phyloP scores from a whole-genome alignment of 176 grass and related monocot genomes.

The Thalia dealbata region DNA sequence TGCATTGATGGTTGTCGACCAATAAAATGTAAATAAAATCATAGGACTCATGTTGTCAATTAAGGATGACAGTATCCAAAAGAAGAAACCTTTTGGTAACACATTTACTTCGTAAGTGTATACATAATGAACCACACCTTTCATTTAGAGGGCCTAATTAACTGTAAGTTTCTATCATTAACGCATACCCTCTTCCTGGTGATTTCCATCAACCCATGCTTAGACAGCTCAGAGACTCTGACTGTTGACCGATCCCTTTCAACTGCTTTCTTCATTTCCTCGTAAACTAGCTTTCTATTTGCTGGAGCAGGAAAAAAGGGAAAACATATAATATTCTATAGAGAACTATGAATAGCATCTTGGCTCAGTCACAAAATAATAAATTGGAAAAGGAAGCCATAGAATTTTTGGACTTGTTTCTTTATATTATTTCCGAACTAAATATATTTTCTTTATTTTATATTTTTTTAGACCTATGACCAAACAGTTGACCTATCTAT shows the following conservation, averaged over 20 bases:
- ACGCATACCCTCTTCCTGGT: slow-evolving; percentile 84
- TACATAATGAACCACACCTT: not conserved
- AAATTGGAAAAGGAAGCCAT: not conserved
- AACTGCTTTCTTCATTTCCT: slow-evolving; percentile 87
- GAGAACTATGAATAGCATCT: not conserved
- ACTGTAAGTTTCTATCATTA: slow-evolving; percentile 1
- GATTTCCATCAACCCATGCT: slow-evolving; percentile 89
- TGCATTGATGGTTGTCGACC: not conserved
- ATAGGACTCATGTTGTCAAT: too few species aligned
- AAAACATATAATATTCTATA: not conserved
- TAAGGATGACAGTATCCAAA: not conserved
- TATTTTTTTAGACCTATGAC: not conserved
- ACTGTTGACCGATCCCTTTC: slow-evolving; percentile 81
- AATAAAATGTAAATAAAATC: not conserved
- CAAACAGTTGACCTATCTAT: not conserved
- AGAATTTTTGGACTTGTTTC: too few species aligned
- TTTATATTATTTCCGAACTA: too few species aligned
- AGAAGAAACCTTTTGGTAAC: too few species aligned
- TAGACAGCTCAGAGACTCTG: slow-evolving; percentile 77
- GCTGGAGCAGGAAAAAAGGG: slow-evolving; percentile 35
- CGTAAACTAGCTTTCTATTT: slow-evolving; percentile 69
- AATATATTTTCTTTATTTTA: too few species aligned
- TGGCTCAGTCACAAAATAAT: not conserved
- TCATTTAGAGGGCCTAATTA: not conserved
- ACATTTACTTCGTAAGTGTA: not conserved